These are phyloP conservation scores for Claviceps capensis DNA, from an alignment of 2,329 filamentous ascomycete species.

Conservation along the genomic window DNA sequence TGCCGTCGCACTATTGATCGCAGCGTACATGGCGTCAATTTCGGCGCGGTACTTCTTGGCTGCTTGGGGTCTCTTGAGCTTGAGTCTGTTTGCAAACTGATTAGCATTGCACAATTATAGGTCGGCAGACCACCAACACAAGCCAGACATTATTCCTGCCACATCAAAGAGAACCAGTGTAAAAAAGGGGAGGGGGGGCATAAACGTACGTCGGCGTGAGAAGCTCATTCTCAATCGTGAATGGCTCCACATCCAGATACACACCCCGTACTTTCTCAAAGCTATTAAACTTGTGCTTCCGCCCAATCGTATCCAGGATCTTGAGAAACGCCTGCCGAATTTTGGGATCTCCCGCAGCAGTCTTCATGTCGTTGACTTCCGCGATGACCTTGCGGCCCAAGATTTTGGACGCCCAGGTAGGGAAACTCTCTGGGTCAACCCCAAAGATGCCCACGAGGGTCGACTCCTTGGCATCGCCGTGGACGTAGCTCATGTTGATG, in stretches of 20 bases:
- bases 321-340: constrained; percentile 64
- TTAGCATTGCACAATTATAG: constrained; percentile 7
- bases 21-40: constrained; percentile 43
- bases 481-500: constrained; percentile 71
- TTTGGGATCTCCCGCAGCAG: constrained; percentile 52
- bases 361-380: constrained; percentile 54
- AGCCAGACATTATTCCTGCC: too few relatives aligned
- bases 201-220: constrained; percentile 69
- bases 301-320: constrained; percentile 65
- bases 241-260: constrained; percentile 71
- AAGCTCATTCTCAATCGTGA: constrained; percentile 84
- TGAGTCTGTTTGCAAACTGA: constrained; percentile 28
- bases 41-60: constrained; percentile 37
- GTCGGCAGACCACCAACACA: too few relatives aligned
- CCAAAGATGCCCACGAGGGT: constrained; percentile 79
- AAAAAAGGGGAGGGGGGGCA: background rate
- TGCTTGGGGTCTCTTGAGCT: constrained; percentile 45
- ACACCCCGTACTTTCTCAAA: constrained; percentile 73
- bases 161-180: background rate
- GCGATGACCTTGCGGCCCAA: constrained; percentile 52
- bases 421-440: constrained; percentile 73
- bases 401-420: constrained; percentile 64
- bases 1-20: constrained; percentile 23
- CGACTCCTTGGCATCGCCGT: constrained; percentile 75
- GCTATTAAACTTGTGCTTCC: constrained; percentile 78